Evolutionary conservation across 2,329 filamentous ascomycete genomes (phyloP).

Genomic region (Cladophialophora psammophila): DNA sequence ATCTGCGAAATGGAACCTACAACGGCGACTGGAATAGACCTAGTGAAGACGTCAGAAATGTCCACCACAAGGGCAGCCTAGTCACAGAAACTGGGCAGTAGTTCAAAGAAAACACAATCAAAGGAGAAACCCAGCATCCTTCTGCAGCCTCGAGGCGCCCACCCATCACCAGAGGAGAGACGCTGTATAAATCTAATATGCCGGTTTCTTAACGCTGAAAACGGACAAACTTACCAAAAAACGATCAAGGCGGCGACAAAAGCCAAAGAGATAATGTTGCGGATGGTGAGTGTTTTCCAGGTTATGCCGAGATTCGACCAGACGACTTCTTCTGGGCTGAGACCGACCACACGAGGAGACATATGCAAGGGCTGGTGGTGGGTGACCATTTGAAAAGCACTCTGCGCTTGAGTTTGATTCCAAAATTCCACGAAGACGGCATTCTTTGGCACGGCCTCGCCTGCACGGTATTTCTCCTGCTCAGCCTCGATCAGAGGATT

Average conservation of each 20-base stretch:
- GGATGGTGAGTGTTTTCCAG: constrained; percentile 84
- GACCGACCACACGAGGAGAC: constrained; percentile 82
- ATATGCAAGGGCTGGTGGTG: constrained; percentile 89
- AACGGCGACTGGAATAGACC: constrained; percentile 72
- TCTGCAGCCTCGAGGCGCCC: too few species aligned
- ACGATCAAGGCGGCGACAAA: constrained; percentile 80
- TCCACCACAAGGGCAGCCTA: not conserved
- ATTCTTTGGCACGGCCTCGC: constrained; percentile 70
- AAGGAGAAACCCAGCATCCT: too few species aligned
- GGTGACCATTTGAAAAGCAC: constrained; percentile 83
- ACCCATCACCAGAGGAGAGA: too few species aligned
- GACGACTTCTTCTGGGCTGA: constrained; percentile 81
- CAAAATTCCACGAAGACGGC: constrained; percentile 92
- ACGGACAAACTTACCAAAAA: constrained; percentile 68
- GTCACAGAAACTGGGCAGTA: not conserved
- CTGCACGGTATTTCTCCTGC: constrained; percentile 71
- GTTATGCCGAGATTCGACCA: constrained; percentile 85
- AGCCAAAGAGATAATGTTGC: constrained; percentile 71
- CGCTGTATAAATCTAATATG: not conserved
- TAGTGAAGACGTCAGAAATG: not conserved
- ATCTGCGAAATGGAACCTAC: constrained; percentile 90
- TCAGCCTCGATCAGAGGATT: constrained; percentile 73
- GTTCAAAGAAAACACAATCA: not conserved
- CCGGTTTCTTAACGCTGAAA: not conserved
- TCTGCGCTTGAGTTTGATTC: constrained; percentile 81